A percentile compares a stretch with the other conserved stretches of the same genome.
These are phyloP conservation scores for Globisporangium polare DNA, from an alignment of 352 stramenopile species.

Conservation along the genomic window DNA sequence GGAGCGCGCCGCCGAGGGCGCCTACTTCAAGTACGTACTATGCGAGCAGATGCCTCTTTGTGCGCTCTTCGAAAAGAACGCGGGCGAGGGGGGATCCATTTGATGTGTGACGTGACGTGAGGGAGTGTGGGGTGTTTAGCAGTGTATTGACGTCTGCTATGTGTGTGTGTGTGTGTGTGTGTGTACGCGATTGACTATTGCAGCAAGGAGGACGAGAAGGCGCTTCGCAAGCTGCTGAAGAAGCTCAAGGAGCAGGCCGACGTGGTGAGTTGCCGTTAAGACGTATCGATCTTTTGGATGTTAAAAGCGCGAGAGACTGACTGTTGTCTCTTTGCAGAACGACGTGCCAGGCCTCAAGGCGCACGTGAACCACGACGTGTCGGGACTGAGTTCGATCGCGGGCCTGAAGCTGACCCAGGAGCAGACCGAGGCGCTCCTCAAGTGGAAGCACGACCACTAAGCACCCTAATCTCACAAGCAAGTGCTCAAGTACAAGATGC, in stretches of 20 bases:
- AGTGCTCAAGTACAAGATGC: neutral
- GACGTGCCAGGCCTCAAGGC: slow-evolving; percentile 60
- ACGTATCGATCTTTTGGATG: neutral
- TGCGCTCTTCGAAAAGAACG: neutral
- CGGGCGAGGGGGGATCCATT: no score
- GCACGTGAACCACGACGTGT: slow-evolving; percentile 75
- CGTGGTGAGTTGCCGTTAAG: slow-evolving; percentile 18
- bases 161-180: neutral
- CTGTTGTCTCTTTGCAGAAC: slow-evolving; percentile 14
- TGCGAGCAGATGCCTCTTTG: neutral
- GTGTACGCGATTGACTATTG: neutral
- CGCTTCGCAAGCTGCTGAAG: slow-evolving; percentile 82
- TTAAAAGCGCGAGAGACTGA: neutral
- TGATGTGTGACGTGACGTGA: neutral
- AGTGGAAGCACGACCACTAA: slow-evolving; percentile 90
- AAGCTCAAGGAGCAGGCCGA: slow-evolving; percentile 87
- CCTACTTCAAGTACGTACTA: slow-evolving; percentile 82
- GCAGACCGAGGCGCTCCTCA: slow-evolving; percentile 76
- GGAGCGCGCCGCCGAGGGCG: slow-evolving; percentile 69
- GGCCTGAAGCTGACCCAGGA: slow-evolving; percentile 62
- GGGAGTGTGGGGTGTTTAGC: neutral
- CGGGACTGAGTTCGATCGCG: slow-evolving; percentile 60
- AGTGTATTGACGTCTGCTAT: neutral
- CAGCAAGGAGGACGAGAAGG: slow-evolving; percentile 87
- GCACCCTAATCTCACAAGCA: neutral